A percentile compares a stretch with the other conserved stretches of the same genome.
phyloP scores from a whole-genome alignment of 768 basidiomycete genomes.

The Amanita pallidorosea region DNA sequence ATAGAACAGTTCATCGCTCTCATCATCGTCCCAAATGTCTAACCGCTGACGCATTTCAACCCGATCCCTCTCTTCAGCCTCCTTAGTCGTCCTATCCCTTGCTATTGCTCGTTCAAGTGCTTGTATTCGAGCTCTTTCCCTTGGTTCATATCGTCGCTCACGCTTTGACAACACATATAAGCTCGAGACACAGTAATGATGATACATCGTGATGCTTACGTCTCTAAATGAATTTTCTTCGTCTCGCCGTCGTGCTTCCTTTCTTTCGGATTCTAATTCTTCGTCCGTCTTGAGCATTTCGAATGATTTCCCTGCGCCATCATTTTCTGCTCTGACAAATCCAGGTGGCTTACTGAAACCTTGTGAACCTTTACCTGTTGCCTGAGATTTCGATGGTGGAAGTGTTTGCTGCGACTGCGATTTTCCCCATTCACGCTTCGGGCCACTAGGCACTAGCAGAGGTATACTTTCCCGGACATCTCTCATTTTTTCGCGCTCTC shows the following conservation, averaged over 20 bases:
- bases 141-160: conserved; percentile 86
- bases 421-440: conserved; percentile 79
- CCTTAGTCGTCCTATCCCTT: conserved; percentile 58
- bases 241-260: conserved; percentile 62
- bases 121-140: conserved; percentile 76
- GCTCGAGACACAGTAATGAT: neutral
- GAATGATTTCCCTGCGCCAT: conserved; percentile 10
- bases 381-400: conserved; percentile 32
- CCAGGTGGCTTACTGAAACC: conserved; percentile 70
- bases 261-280: conserved; percentile 76
- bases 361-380: conserved; percentile 60
- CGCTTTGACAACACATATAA: conserved; percentile 37
- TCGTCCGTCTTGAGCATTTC: conserved; percentile 54
- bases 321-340: conserved; percentile 67
- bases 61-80: conserved; percentile 72
- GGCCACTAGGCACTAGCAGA: conserved; percentile 52
- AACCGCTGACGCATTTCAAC: conserved; percentile 71
- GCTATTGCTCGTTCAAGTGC: conserved; percentile 67
- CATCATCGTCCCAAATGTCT: conserved; percentile 88
- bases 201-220: conserved; percentile 37
- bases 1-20: conserved; percentile 89
- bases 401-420: conserved; percentile 27
- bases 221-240: conserved; percentile 82
- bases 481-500: conserved; percentile 80
- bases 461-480: conserved; percentile 59